These are phyloP conservation scores for Celoporthe dispersa DNA, from an alignment of 2,329 filamentous ascomycete genomes.

Conservation along the genomic window DNA sequence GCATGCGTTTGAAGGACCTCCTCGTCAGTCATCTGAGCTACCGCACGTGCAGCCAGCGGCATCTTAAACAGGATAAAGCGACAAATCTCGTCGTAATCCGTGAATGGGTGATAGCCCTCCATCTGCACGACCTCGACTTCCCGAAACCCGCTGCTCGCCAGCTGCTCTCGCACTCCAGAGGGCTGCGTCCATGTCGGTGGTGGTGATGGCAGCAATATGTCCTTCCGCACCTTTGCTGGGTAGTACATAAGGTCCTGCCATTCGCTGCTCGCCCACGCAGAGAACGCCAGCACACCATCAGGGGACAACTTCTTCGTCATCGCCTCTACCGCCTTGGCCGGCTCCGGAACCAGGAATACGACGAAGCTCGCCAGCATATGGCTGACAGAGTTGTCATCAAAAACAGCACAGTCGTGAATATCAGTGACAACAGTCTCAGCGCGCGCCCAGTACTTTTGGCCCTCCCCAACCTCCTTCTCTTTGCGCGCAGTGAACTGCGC, in stretches of 20 bases:
- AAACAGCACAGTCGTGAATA: constrained; percentile 24
- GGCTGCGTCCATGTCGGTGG: constrained; percentile 22
- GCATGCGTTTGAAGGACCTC: constrained; percentile 26
- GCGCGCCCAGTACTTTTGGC: constrained; percentile 21
- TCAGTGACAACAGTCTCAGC: constrained; percentile 18
- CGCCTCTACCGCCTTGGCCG: constrained; percentile 23
- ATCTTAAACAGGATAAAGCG: constrained; percentile 29
- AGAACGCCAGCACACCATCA: constrained; percentile 28
- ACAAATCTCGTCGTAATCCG: constrained; percentile 26
- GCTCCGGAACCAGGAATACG: constrained; percentile 28
- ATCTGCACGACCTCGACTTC: constrained; percentile 25
- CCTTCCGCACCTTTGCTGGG: constrained; percentile 25
- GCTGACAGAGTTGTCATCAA: constrained; percentile 26
- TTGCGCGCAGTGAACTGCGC: constrained; percentile 19
- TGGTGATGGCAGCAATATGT: constrained; percentile 21
- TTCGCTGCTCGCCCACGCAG: constrained; percentile 24
- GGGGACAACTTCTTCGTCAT: constrained; percentile 23
- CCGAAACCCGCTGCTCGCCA: constrained; percentile 22
- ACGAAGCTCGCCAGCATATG: constrained; percentile 28
- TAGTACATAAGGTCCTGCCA: constrained; percentile 28
- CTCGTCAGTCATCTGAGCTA: constrained; percentile 30
- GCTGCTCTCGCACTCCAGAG: constrained; percentile 19
- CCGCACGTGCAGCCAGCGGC: constrained; percentile 24
- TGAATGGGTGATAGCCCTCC: constrained; percentile 22
- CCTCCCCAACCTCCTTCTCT: constrained; percentile 20